These are phyloP conservation scores for Dactylellina parvicollis DNA, from an alignment of 2,329 filamentous ascomycete species.

Conservation along the genomic window DNA sequence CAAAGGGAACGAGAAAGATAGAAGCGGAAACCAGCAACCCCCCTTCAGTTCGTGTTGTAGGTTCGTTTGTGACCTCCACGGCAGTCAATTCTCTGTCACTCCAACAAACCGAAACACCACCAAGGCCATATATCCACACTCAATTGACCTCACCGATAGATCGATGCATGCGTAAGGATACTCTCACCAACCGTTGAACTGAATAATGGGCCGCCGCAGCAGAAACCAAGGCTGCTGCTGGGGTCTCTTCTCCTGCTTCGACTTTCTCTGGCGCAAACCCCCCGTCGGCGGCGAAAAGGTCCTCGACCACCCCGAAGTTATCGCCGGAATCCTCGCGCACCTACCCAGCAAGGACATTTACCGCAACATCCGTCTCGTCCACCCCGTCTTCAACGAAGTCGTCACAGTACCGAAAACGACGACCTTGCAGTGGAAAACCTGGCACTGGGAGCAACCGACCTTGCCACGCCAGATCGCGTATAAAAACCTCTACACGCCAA, in stretches of 20 bases:
- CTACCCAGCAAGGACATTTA: constrained; percentile 29
- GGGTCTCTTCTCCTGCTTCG: constrained; percentile 37
- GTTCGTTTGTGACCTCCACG: neutral
- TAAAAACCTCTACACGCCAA: constrained; percentile 11
- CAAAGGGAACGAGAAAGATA: neutral
- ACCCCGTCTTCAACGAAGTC: constrained; percentile 41
- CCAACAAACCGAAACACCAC: constrained; percentile 4
- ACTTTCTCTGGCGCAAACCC: constrained; percentile 20
- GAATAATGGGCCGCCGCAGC: constrained; percentile 41
- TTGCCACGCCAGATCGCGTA: constrained; percentile 10
- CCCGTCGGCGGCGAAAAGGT: constrained; percentile 40
- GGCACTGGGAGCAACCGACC: constrained; percentile 18
- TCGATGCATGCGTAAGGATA: constrained; percentile 26
- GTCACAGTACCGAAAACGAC: constrained; percentile 19
- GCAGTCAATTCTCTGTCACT: constrained; percentile 32
- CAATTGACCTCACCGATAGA: neutral
- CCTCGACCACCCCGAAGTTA: constrained; percentile 37
- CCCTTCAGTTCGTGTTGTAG: neutral
- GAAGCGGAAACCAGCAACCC: neutral
- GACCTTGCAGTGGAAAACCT: constrained; percentile 41
- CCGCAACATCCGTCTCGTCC: constrained; percentile 17
- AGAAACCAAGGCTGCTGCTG: constrained; percentile 37
- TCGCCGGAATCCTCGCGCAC: constrained; percentile 32
- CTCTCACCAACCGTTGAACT: neutral
- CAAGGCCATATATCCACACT: neutral